phyloP scores from a whole-genome alignment of 2,329 filamentous ascomycete genomes.

The Exophiala bonariae region DNA sequence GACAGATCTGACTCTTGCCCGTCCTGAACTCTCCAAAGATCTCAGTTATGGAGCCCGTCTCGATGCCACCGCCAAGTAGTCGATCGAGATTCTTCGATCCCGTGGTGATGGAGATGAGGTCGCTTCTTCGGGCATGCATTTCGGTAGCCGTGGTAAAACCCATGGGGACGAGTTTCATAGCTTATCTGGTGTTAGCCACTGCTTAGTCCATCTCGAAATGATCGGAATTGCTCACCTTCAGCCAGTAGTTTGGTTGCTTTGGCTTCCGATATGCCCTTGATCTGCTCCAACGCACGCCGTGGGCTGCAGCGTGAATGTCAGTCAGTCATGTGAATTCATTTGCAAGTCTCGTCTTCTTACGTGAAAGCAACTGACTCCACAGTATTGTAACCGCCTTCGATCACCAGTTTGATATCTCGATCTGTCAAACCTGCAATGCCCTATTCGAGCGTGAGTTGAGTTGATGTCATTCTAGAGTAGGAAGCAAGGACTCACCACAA shows the following conservation, averaged over 20 bases:
- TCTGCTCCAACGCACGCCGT: conserved; percentile 78
- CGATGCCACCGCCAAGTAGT: conserved; percentile 86
- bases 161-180: conserved; percentile 95
- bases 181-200: conserved; percentile 47
- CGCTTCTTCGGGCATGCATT: conserved; percentile 95
- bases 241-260: conserved; percentile 89
- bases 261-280: conserved; percentile 97
- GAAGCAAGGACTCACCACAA: conserved; percentile 66
- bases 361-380: conserved; percentile 97
- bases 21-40: conserved; percentile 98
- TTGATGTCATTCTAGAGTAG: conserved; percentile 12
- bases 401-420: conserved; percentile 87
- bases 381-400: conserved; percentile 91
- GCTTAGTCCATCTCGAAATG: conserved; percentile 1
- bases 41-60: conserved; percentile 97
- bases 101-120: conserved; percentile 96
- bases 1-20: conserved; percentile 97
- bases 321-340: neutral
- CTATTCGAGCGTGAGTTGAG: conserved; percentile 48
- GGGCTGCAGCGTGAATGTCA: conserved; percentile 46
- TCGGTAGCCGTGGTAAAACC: conserved; percentile 98
- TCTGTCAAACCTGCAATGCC: conserved; percentile 88
- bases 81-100: conserved; percentile 98
- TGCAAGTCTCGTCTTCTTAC: conserved; percentile 42
- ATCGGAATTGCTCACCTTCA: conserved; percentile 73